A percentile compares a stretch with the other conserved stretches of the same genome.
Conservation (phyloP, 495 filamentous ascomycete species). For the Oidiodendron maius region DNA sequence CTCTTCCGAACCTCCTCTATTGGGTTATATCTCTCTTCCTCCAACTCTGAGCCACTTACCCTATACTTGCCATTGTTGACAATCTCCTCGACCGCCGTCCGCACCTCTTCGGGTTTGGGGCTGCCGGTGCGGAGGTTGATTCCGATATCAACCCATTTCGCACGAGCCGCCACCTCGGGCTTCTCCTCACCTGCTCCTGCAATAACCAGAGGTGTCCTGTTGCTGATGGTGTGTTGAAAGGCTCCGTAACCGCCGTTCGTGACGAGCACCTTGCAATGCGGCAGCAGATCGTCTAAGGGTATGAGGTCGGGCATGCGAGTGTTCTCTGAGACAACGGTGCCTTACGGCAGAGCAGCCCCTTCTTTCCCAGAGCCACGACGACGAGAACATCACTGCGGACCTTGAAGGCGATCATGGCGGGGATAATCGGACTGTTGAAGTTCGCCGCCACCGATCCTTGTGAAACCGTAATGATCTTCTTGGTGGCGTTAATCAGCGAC, state of each 20-base stretch:
- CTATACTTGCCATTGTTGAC: constrained; percentile 23
- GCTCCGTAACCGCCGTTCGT: constrained; percentile 33
- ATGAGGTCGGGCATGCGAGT: constrained; percentile 27
- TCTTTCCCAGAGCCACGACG: constrained; percentile 26
- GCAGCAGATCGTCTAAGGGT: constrained; percentile 30
- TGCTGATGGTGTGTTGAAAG: constrained; percentile 25
- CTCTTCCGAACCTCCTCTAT: constrained; percentile 20
- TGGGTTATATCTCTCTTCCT: constrained; percentile 25
- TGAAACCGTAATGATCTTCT: constrained; percentile 27
- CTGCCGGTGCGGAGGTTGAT: constrained; percentile 25
- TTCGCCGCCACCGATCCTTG: constrained; percentile 28
- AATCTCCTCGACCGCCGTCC: constrained; percentile 24
- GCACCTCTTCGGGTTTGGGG: constrained; percentile 22
- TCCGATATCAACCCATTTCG: constrained; percentile 28
- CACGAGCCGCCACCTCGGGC: constrained; percentile 23
- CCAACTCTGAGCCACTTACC: no score
- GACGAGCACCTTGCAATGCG: constrained; percentile 27
- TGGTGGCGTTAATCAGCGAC: no score
- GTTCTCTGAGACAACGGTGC: constrained; percentile 16
- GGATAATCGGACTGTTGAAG: constrained; percentile 23
- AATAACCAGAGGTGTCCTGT: constrained; percentile 28
- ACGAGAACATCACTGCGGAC: constrained; percentile 24
- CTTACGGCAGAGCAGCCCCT: constrained; percentile 18
- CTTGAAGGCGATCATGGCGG: constrained; percentile 24
- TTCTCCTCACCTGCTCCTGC: constrained; percentile 31